Evolutionary conservation across 345 rosid genomes (phyloP), one percentile per base, ranked within the genome.

Genomic region (Ceriops decandra): DNA sequence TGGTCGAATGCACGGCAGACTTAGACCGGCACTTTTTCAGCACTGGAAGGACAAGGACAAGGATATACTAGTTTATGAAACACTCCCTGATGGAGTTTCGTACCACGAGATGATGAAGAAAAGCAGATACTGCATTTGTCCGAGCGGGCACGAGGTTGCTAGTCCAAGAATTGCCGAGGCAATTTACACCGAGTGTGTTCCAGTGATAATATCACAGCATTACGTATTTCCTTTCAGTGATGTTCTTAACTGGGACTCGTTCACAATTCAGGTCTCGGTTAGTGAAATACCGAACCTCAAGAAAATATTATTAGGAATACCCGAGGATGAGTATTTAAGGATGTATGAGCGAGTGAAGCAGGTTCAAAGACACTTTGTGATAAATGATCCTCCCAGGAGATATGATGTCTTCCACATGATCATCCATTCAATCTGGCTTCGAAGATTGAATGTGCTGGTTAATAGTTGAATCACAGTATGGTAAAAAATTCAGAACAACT

Each of bases 81-180:
- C 67, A 35, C 77, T 73, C 19, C 88, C 88, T 10, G 67, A 79
- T 0, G 85, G 80, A 42, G 30, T 80, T 2, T 74, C 84, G 19
- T 86, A 84, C 56, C 62, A 74, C 0, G 75, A 76, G 21, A 53
- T 72, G 76, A 75, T 84, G 88, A 76, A 68, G 59, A 71, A 73
- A 67, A 82, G 88, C 68, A 81, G 58, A 70, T 84, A 64, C 32
- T 87, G 96, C 73, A 76, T 88, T 11, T 91, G 95, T 64, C 95
- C 97, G 0, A 91, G 95, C 6, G 95, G 97, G 16, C 81, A 87
- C 52, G 97, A 88, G 74, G 97, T 91, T 19, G 97, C 91, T 8
- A 85, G 90, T 72, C 95, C 97, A n/a, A 87, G 97, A 70, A 79
- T 91, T 60, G 87, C 81, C 0, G 95, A 91, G 72, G 86, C 95